A percentile compares a stretch with the other conserved stretches of the same genome.
Conservation (phyloP, 176 grass and related monocot species). For the Hordeum vulgare region DNA sequence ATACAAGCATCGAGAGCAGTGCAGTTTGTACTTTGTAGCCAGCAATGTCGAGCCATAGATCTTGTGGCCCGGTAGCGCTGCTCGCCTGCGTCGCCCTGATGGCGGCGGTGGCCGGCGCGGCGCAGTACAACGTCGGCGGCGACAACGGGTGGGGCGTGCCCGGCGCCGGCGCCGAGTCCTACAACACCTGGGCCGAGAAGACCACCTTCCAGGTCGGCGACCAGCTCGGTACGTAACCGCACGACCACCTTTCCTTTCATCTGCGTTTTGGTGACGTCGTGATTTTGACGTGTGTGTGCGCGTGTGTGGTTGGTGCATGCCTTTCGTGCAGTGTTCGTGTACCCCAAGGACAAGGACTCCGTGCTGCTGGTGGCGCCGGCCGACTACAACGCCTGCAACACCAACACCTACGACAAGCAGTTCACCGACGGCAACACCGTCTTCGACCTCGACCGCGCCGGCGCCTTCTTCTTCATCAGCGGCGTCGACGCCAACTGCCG, state of each 20-base stretch:
- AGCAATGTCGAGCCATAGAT: conserved; percentile 20
- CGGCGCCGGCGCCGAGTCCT: conserved; percentile 23
- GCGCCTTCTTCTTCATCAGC: conserved; percentile 62
- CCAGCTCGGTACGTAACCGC: conserved; percentile 32
- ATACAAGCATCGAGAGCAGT: background rate
- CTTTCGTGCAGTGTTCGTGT: conserved; percentile 54
- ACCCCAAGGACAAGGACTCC: conserved; percentile 52
- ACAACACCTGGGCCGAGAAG: conserved; percentile 61
- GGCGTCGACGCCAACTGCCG: conserved; percentile 48
- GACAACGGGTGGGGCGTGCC: conserved; percentile 59
- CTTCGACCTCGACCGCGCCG: conserved; percentile 40
- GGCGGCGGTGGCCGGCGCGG: conserved; percentile 22
- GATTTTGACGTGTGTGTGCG: background rate
- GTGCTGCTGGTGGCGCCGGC: conserved; percentile 56
- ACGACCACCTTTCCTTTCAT: background rate
- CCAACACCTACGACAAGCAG: conserved; percentile 39
- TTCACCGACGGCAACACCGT: conserved; percentile 60
- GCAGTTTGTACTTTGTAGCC: background rate
- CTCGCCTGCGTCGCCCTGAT: conserved; percentile 19
- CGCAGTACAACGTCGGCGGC: conserved; percentile 65
- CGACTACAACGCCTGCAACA: conserved; percentile 81
- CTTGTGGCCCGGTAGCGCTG: background rate
- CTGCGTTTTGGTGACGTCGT: conserved; percentile 4
- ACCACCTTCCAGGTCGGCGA: conserved; percentile 66
- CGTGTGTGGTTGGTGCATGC: too few relatives aligned